Conservation (phyloP, 768 basidiomycete species). For the Boletus rubropictus region DNA sequence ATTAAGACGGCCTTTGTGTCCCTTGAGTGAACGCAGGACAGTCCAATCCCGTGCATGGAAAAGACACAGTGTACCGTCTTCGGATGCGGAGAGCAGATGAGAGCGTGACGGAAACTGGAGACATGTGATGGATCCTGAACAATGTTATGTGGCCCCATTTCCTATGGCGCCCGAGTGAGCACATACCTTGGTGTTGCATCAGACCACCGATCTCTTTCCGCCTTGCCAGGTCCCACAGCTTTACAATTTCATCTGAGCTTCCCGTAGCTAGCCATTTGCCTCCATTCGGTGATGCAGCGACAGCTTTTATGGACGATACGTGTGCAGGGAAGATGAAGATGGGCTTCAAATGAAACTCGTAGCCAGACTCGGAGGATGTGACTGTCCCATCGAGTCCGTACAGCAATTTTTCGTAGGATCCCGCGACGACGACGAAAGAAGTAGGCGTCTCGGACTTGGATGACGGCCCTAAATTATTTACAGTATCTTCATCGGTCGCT, state of each 20-base stretch:
- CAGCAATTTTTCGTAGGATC: conserved; percentile 94
- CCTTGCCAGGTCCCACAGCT: conserved; percentile 91
- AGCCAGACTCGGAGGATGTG: conserved; percentile 25
- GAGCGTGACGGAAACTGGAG: conserved; percentile 83
- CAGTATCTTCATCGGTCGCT: background rate
- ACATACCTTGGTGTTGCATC: conserved; percentile 88
- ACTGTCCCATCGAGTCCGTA: conserved; percentile 79
- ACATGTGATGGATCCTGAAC: conserved; percentile 83
- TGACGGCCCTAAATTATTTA: background rate
- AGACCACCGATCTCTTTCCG: conserved; percentile 92
- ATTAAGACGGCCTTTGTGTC: conserved; percentile 92
- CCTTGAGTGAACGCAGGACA: conserved; percentile 79
- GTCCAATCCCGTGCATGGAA: conserved; percentile 95
- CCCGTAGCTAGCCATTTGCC: conserved; percentile 97
- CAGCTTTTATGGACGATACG: conserved; percentile 85
- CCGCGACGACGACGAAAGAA: conserved; percentile 82
- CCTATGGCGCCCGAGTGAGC: background rate
- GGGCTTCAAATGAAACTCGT: conserved; percentile 53
- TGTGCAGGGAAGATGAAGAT: conserved; percentile 97
- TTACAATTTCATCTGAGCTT: conserved; percentile 92
- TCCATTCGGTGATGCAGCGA: conserved; percentile 80
- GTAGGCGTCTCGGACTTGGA: conserved; percentile 35
- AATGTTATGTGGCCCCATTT: background rate
- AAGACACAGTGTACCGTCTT: conserved; percentile 85
- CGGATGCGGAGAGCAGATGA: conserved; percentile 85